phyloP scores from a whole-genome alignment of 495 filamentous ascomycete species.

The Penicillium salamii region DNA sequence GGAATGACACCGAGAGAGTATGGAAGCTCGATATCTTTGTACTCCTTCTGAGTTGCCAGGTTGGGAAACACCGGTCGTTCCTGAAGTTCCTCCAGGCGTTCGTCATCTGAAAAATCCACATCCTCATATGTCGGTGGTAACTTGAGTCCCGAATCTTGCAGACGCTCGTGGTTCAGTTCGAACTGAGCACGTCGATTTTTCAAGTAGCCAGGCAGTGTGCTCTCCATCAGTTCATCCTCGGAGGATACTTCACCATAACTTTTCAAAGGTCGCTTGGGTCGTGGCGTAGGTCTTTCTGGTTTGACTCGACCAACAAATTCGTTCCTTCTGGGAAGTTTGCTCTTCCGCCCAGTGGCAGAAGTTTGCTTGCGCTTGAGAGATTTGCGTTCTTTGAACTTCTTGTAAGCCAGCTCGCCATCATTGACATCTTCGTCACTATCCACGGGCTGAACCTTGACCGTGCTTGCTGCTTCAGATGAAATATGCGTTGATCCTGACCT shows the following conservation, averaged over 20 bases:
- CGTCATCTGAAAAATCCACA: conserved; percentile 85
- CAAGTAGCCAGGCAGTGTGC: conserved; percentile 57
- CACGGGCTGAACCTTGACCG: conserved; percentile 14
- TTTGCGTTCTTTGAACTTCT: conserved; percentile 59
- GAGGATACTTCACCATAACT: conserved; percentile 43
- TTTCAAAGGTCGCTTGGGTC: conserved; percentile 20
- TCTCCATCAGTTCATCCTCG: conserved; percentile 57
- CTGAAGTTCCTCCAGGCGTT: conserved; percentile 54
- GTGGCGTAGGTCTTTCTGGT: conserved; percentile 15
- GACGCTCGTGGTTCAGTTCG: conserved; percentile 50
- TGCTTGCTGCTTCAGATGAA: conserved; percentile 15
- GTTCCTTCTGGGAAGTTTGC: conserved; percentile 31
- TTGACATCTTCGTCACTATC: conserved; percentile 42
- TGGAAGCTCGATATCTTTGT: conserved; percentile 71
- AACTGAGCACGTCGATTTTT: conserved; percentile 51
- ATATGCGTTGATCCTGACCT: conserved; percentile 7
- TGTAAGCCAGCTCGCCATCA: conserved; percentile 52
- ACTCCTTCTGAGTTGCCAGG: conserved; percentile 59
- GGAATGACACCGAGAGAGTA: conserved; percentile 83
- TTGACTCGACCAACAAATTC: conserved; percentile 31
- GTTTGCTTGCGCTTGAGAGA: conserved; percentile 51
- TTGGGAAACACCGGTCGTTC: conserved; percentile 69
- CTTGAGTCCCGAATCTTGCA: conserved; percentile 67
- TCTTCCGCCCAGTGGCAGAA: conserved; percentile 46
- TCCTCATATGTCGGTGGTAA: conserved; percentile 79